Base-by-base conservation (phyloP, 1,284 basidiomycete species). In the Phellopilus nigrolimitatus region DNA sequence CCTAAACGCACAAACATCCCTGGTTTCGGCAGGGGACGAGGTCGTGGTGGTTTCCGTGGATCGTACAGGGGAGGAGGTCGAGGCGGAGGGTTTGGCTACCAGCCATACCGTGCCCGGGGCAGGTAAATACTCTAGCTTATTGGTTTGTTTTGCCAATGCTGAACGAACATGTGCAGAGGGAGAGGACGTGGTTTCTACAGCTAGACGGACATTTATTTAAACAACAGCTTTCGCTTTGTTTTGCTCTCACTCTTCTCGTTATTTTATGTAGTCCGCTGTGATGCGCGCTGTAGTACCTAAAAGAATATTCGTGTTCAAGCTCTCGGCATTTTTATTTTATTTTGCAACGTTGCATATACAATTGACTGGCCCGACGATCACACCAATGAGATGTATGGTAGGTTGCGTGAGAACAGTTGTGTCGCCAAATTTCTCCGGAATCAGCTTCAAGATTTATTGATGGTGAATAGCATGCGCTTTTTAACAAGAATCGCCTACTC, bases 1-100 rank as follows among this genome's bases (percentile, higher is more conserved):
- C 75, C 90, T 46, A 97, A 97, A 69, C 79, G 94, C 57, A 97
- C 94, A 31, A 97, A 97, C 66, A 70, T 97, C 48, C 94, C 93
- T 22, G 91, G 91, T 0, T 93, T 91, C 71, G 88, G 80, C 59
- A 80, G 92, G 46, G 89, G 91, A 19, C 73, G 92, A 40, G 88
- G 91, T 48, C 72, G 88, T 19, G 80, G 87, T n/a, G 82, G 77
- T 2, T 88, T 83, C 64, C 69, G 88, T 59, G 88, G 88, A 15
- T 84, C 84, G 12, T 73, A 69, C 59, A 64, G 78, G 52, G 76
- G 78, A 28, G 73, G 73, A 38, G 78, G 76, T 60, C 70, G 79
- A 36, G 67, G 70, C 7, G 68, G 72, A 13, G 66, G 66, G 38
- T 64, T 69, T 45, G 85, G 87, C 3, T 93, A 82, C 66, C 79